A percentile compares a stretch with the other conserved stretches of the same genome.
phyloP scores from a whole-genome alignment of 768 basidiomycete genomes.

The Tricholoma bakamatsutake region DNA sequence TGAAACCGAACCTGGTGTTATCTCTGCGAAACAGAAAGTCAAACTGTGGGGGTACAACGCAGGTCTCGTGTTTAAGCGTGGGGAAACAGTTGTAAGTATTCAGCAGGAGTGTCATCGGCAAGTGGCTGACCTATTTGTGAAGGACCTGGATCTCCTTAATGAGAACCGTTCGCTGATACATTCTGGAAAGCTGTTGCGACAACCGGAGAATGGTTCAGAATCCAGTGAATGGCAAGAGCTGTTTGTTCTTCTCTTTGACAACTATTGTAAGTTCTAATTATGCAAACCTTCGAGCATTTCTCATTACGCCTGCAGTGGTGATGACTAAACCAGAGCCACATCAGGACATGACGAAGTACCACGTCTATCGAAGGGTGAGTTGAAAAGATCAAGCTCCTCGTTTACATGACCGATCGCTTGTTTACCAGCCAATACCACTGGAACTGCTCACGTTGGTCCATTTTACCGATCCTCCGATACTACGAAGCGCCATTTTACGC shows the following conservation, averaged over 20 bases:
- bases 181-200: conserved; percentile 73
- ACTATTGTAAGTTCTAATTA: conserved; percentile 63
- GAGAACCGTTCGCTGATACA: conserved; percentile 82
- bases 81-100: conserved; percentile 57
- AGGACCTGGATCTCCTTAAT: conserved; percentile 87
- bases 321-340: conserved; percentile 76
- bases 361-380: conserved; percentile 70
- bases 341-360: conserved; percentile 65
- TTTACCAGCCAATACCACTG: conserved; percentile 77
- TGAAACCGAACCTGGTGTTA: conserved; percentile 82
- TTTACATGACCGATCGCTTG: conserved; percentile 3
- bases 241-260: conserved; percentile 88
- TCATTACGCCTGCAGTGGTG: conserved; percentile 52
- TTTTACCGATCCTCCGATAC: conserved; percentile 71
- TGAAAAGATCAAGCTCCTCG: not conserved
- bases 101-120: not conserved
- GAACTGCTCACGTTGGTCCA: conserved; percentile 80
- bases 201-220: conserved; percentile 76
- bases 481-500: conserved; percentile 48
- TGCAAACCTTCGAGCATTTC: not conserved
- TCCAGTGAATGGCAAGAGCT: conserved; percentile 81
- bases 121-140: not conserved
- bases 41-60: conserved; percentile 82
- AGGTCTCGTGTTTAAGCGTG: conserved; percentile 70
- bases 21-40: conserved; percentile 82